Conservation (phyloP, 1,284 basidiomycete species). For the Boletus calvinii region DNA sequence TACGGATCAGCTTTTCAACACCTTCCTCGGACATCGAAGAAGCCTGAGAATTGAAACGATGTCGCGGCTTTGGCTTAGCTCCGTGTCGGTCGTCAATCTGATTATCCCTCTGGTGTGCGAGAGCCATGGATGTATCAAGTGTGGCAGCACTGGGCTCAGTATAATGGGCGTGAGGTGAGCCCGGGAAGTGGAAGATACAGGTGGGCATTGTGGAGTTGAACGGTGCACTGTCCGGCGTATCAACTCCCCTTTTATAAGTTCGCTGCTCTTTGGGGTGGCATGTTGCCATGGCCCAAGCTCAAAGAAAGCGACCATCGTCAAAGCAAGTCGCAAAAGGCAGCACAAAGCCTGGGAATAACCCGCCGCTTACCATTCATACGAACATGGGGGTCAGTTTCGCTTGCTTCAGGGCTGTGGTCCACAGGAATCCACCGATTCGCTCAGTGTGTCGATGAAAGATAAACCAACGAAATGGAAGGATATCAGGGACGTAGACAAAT, state of each 20-base stretch:
- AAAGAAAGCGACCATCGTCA: constrained; percentile 10
- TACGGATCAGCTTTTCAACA: background rate
- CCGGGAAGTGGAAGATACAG: background rate
- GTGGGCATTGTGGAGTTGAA: constrained; percentile 3
- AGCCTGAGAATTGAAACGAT: background rate
- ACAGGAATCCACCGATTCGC: background rate
- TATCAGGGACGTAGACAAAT: constrained; percentile 1
- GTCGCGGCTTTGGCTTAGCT: background rate
- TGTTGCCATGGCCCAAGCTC: constrained; percentile 1
- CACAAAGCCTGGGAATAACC: constrained; percentile 12
- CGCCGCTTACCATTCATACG: constrained; percentile 6
- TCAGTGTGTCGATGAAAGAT: background rate
- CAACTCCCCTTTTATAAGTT: constrained; percentile 15
- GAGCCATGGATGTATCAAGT: background rate
- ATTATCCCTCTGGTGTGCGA: background rate
- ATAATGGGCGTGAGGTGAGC: background rate
- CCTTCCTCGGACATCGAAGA: background rate
- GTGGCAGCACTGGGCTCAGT: constrained; percentile 2
- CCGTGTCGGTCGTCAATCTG: background rate
- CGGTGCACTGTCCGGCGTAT: background rate
- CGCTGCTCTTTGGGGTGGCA: constrained; percentile 5
- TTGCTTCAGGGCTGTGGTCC: constrained; percentile 1
- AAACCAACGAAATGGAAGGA: background rate
- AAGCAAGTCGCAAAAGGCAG: constrained; percentile 8
- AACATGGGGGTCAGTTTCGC: background rate